A percentile compares a stretch with the other conserved stretches of the same genome.
Evolutionary conservation across 1,139 yeast species (phyloP).

Genomic region (Zygosaccharomyces sapae): DNA sequence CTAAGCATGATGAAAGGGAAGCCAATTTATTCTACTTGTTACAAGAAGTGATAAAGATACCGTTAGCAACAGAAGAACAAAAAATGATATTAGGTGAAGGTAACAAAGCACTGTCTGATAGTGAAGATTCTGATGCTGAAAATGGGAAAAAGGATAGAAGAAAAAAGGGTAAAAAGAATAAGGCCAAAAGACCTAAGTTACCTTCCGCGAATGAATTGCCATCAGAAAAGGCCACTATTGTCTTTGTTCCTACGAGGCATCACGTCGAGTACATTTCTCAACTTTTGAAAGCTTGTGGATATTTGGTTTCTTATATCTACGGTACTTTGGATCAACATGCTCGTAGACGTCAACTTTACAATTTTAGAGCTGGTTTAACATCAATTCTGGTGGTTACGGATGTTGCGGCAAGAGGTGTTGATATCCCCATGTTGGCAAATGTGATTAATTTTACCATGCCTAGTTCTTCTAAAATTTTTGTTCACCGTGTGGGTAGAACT

Average conservation of each 20-base stretch:
- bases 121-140: constrained; percentile 46
- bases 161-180: constrained; percentile 40
- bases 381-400: constrained; percentile 89
- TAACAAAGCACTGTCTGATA: constrained; percentile 46
- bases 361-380: constrained; percentile 80
- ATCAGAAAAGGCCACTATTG: constrained; percentile 78
- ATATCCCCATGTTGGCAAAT: constrained; percentile 92
- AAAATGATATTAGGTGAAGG: constrained; percentile 45
- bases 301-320: constrained; percentile 81
- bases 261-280: constrained; percentile 87
- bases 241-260: constrained; percentile 95
- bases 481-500: constrained; percentile 98
- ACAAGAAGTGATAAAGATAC: constrained; percentile 82
- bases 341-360: constrained; percentile 79
- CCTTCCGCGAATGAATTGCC: constrained; percentile 84
- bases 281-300: constrained; percentile 71
- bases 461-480: constrained; percentile 84
- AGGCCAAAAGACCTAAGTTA: constrained; percentile 50
- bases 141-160: constrained; percentile 35
- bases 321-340: constrained; percentile 96
- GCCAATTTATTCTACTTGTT: constrained; percentile 72
- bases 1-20: constrained; percentile 83
- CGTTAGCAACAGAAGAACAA: constrained; percentile 67
- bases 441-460: constrained; percentile 90
- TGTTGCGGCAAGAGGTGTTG: constrained; percentile 99